Evolutionary conservation across 1,284 basidiomycete genomes (phyloP), one percentile per base, ranked within the genome.

Genomic region (Ustilago bromivora): DNA sequence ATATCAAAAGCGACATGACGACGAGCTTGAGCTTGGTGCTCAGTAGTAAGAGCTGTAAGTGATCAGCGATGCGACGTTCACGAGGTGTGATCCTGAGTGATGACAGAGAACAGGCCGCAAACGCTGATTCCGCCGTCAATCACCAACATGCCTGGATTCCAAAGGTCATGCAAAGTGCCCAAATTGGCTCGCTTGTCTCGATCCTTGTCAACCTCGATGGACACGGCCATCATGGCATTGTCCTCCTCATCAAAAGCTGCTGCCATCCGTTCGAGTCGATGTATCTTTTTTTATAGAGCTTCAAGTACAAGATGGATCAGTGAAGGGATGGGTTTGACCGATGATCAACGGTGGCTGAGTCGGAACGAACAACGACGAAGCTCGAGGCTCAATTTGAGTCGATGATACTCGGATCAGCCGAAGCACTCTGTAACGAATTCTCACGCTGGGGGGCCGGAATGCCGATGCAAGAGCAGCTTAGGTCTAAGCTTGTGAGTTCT

Each of bases 121-220:
- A 28, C 23, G 23, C 23, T 28, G 23, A 28, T 28, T 28, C 23
- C 23, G 23, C 23, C 23, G 23, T 28, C 23, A 28, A 28, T 28
- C 3, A 28, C 23, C 23, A 28, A 28, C 23, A 28, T 28, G 23
- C 23, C 23, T 28, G 23, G 23, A 28, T 28, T 2, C 23, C 23
- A 28, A 28, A 28, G 23, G 3, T 28, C 23, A 28, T 28, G 23
- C 23, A 28, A 28, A 28, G 23, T 3, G 23, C 23, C 23, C 23
- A 28, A 28, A 28, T 28, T 28, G 23, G 23, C 23, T 28, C 23
- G 23, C 23, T 15, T 31, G 49, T 17, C 41, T 4, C 15, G n/a
- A 43, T 28, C n/a, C 34, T 38, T n/a, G 46, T 36, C 49, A 60
- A 52, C 35, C 34, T 53, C 58, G 47, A 52, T 60, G 58, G 17